Evolutionary conservation across 352 stramenopile species (phyloP), one percentile per base, ranked within the genome.

Genomic region (Globisporangium parvum): DNA sequence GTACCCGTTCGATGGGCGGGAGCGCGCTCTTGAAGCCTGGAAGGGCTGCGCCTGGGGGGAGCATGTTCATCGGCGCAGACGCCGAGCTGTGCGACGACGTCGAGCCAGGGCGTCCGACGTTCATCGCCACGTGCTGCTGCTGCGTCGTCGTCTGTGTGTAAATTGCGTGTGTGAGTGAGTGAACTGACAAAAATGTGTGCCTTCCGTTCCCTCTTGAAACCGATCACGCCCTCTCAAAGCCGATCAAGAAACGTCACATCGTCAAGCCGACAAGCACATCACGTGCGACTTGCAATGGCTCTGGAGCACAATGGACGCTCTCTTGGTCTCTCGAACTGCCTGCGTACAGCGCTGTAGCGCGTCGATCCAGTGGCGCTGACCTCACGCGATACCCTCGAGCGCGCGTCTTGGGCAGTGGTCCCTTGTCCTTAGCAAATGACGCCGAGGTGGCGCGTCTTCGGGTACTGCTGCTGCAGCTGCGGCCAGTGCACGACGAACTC

Each of bases 401-500:
- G 31, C 31, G 31, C 11, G 8, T n/a, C 39, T 6, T 20, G 18
- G 15, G 26, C 21, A 18, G 20, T 23, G 6, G n/a, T n/a, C n/a
- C n/a, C n/a, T 26, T 6, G 10, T 15, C 20, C 20, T 83, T 73
- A 96, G 71, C 83, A 94, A 59, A 95, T 80, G 57, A 91, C 74
- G 56, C 91, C 91, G n/a, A 96, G 66, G 56, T 96, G 92, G 45
- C 79, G 90, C 15, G 84, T 86, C 35, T 69, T 68, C 20, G 82
- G 80, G 72, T 96, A 97, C 56, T 84, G 71, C 33, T 60, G 39
- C 51, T 92, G 83, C 53, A 98, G 66, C 64, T 96, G 76, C 51
- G 88, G 80, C 95, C 95, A 98, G 73, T 98, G 93, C 26, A 98
- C 87, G 3, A 98, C 75, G 67, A 98, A 98, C 55, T 95, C 75